Conservation (phyloP, 2,329 filamentous ascomycete species). For the Colletotrichum sp. region DNA sequence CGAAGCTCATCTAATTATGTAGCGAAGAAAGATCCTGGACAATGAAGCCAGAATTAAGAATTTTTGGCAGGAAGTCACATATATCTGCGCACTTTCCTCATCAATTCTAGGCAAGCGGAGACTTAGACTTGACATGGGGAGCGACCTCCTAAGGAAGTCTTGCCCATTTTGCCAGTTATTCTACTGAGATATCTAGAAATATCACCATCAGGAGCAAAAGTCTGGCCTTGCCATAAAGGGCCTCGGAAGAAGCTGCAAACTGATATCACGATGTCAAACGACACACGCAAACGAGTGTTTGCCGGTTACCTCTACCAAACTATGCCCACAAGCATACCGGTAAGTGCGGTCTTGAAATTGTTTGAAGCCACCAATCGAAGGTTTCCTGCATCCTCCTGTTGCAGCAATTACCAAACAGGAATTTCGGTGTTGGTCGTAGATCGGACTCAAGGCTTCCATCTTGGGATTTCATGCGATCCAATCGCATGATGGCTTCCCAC, state of each 20-base stretch:
- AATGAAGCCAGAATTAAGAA: neutral
- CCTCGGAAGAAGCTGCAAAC: no score
- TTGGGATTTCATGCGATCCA: neutral
- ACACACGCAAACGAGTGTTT: no score
- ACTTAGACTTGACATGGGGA: no score
- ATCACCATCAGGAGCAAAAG: no score
- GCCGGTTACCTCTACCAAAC: no score
- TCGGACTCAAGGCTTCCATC: neutral
- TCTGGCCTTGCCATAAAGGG: no score
- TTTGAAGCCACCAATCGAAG: neutral
- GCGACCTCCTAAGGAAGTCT: no score
- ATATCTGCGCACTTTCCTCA: neutral
- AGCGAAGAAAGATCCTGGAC: neutral
- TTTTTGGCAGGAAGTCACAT: neutral
- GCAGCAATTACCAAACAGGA: neutral
- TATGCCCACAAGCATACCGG: neutral
- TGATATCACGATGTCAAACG: neutral
- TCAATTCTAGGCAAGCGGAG: accelerated
- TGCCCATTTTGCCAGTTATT: neutral
- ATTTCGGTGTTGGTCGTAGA: neutral
- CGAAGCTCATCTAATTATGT: neutral
- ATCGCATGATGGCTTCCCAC: neutral
- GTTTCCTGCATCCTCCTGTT: neutral
- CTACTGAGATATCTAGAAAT: neutral
- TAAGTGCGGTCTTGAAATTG: neutral